Evolutionary conservation across 2,329 filamentous ascomycete species (phyloP).

Genomic region (Thermoascus crustaceus): DNA sequence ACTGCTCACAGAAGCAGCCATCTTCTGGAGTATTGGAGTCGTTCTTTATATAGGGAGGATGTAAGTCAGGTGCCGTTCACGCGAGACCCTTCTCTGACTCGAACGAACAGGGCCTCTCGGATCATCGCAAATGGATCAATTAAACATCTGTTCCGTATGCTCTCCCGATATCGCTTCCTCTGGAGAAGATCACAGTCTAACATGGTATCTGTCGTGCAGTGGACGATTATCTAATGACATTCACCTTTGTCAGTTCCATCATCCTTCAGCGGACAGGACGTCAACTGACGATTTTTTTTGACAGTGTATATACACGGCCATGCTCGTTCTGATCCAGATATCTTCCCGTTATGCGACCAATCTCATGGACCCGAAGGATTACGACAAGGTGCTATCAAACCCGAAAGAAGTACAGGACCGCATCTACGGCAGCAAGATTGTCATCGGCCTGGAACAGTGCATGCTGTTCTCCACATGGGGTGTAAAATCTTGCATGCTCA

Average conservation of each 20-base stretch:
- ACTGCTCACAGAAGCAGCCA: no score
- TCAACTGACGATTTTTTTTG: not conserved
- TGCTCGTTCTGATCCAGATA: slow-evolving; percentile 30
- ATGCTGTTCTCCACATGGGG: slow-evolving; percentile 44
- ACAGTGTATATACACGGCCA: slow-evolving; percentile 26
- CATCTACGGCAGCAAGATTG: slow-evolving; percentile 43
- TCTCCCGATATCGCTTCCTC: no score
- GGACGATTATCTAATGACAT: no score
- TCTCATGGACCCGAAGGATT: slow-evolving; percentile 29
- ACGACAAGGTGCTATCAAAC: slow-evolving; percentile 21
- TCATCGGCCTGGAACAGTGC: slow-evolving; percentile 42
- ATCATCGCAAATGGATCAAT: no score
- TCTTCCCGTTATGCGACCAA: slow-evolving; percentile 31
- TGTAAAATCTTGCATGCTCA: slow-evolving; percentile 43
- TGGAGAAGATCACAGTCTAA: no score
- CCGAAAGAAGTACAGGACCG: slow-evolving; percentile 34
- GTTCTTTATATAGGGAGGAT: no score
- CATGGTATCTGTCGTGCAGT: not conserved
- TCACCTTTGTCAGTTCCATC: not conserved
- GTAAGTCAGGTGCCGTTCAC: no score
- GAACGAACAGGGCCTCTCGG: no score
- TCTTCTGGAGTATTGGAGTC: no score
- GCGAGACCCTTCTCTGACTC: no score
- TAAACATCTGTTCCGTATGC: no score
- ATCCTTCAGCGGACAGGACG: not conserved